Evolutionary conservation across 306 rosid genomes (phyloP), one percentile per base, ranked within the genome.

Genomic region (Sicyos baderoa): DNA sequence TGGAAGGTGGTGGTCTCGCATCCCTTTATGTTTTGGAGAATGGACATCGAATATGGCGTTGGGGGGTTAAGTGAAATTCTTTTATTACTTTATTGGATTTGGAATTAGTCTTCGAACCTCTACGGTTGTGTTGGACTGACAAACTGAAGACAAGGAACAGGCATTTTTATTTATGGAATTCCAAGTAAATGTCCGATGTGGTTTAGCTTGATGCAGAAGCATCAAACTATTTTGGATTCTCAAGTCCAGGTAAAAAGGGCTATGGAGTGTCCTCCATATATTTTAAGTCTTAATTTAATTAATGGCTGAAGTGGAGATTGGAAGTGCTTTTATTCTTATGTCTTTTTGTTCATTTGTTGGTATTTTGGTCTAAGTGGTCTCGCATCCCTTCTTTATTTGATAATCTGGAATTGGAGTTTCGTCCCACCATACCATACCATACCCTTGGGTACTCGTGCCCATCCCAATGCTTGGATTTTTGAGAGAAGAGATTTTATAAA

Each of bases 1-100:
- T 57, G 58, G 70, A 56, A 45, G 35, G 74, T 76, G 76, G 72
- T 54, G 21, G 32, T 55, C 65, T 40, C 61, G 10, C 13, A 59
- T 64, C 49, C 54, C 12, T 44, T 64, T 42, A 40, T 7, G 11
- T 64, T 64, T 40, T 64, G 70, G 54, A 44, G 53, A 19, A 40
- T 21, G 37, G 70, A 6, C 18, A 64, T 44, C 18, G 12, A 64
- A 42, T 44, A 44, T 44, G 54, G 29, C 11, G n/a, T 37, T 54
- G 29, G 53, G 40, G 37, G 71, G 40, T 2, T 15, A 65, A 47
- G 54, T 44, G 53, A 44, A 3, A 35, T 22, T 42, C 37, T 47
- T 47, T 6, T 60, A 29, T 3, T 47, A 8, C 71, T 18, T 45
- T 45, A 13, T 45, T 44, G 71, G 71, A 66, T 6, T 19, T 45